Evolutionary conservation across 306 rosid genomes (phyloP), one percentile per base, ranked within the genome.

Genomic region (Casuarina equisetifolia): DNA sequence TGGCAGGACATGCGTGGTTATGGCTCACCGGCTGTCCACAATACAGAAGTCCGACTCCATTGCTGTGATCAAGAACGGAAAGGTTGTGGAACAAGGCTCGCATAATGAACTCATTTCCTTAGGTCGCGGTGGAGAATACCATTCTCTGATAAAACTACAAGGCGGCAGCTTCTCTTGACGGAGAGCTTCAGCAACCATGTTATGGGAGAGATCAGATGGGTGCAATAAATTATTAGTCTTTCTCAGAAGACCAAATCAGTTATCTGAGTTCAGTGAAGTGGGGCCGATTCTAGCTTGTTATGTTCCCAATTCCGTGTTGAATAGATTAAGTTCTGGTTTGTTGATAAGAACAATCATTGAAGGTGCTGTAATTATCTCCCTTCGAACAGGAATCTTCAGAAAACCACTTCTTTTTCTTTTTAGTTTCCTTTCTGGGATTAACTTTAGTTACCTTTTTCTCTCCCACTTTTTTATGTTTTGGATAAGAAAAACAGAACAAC

Each of bases 1-100:
- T 54, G 90, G 84, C 40, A 88, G 95, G 82, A 91, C 95, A 71
- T 89, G 98, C 69, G 82, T 93, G 16, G 89, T 90, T 78, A 85
- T 91, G 39, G 97, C 97, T 78, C 98, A 93, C 73, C 79, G 88
- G 64, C 83, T 93, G 40, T 93, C 93, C 0, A 93, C 95, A 13
- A 88, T 91, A 59, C 97, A 88, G 53, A 91, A 90, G 74, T 86
- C 91, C 32, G 72, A 88, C 84, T 78, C 88, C 82, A 91, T 93
- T 84, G 92, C 88, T 32, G 92, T 91, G 76, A 89, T 93, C 81
- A 86, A 90, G 86, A 79, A 79, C 11, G 94, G 98, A 17, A 89
- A 86, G 75, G 95, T 91, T 78, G 91, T 76, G 70, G 93, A 91
- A 77, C 95, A 88, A 80, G 95, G 97, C 35, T 87, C 98, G 25